Base-by-base conservation (phyloP, 23 red algal genomes). In the Gracilariopsis chorda region DNA sequence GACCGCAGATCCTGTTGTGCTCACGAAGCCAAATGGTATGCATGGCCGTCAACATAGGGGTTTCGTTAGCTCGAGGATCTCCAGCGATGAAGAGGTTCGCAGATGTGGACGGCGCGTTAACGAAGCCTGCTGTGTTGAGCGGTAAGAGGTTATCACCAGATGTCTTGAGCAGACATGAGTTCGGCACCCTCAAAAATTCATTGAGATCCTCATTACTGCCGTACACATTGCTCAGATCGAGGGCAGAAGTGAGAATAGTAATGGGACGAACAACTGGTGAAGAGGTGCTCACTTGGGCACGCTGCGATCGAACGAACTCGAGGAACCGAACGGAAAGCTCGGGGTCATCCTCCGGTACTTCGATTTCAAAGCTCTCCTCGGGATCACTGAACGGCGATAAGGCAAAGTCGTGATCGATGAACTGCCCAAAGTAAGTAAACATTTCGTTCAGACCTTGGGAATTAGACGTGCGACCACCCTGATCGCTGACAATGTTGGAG, bases 21-120 rank as follows among this genome's bases (percentile, higher is more conserved):
- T 93, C 90, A 21, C 90, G 90, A 12, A 93, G 32, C 39, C 82
- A 93, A 17, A 93, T 20, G 20, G 90, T 93, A 64, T 93, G 90
- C 41, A 93, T 35, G 20, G 48, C 51, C 19, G 78, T 78, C 1
- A 93, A 30, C 32, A 75, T 67, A 34, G 90, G 90, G 39, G 83
- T 79, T 64, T 93, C 90, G 45, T 93, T 93, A 29, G 55, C 46
- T 42, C 90, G 78, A 28, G 41, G 27, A 24, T 93, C 90, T 4
- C 90, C 90, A 20, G 90, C 90, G 46, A 77, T 19, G 63, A 93
- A 93, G 58, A 93, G 86, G 40, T 27, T 44, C 11, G 76, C 17
- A 6, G 60, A 81, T 65, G 24, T 58, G 53, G 69, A 41, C 35
- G 88, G 88, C 20, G 41, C 13, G 71, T 89, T 89, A 40, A 39